phyloP scores from a whole-genome alignment of 139 green algal genomes.

The Coelastrella sp. region DNA sequence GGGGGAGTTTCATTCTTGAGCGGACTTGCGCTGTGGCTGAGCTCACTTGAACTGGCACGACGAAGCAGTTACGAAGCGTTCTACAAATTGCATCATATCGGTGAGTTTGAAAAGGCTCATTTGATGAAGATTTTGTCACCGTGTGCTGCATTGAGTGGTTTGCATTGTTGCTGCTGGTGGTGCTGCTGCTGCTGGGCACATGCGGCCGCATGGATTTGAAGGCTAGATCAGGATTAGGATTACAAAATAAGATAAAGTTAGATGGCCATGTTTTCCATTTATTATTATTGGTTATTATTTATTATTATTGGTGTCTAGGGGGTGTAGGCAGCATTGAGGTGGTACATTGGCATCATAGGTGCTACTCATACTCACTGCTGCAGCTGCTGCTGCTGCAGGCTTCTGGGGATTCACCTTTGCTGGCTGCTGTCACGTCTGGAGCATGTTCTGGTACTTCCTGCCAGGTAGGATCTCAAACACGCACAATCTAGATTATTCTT shows the following conservation, averaged over 20 bases:
- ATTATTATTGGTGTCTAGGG: no score
- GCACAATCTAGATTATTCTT: no score
- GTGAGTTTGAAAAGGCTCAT: not conserved
- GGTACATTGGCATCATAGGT: no score
- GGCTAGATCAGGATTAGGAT: no score
- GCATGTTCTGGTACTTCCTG: conserved; percentile 39
- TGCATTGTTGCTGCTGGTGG: not conserved
- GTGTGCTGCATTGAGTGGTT: not conserved
- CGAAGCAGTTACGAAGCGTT: conserved; percentile 18
- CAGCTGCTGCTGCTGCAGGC: conserved; percentile 23
- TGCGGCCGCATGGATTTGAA: not conserved
- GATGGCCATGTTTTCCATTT: no score
- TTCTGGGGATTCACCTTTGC: conserved; percentile 23
- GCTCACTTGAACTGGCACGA: not conserved
- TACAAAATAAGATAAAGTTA: no score
- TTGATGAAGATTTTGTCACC: not conserved
- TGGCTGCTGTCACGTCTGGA: conserved; percentile 29
- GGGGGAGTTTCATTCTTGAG: conserved; percentile 30
- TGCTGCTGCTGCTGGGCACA: not conserved
- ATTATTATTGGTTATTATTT: no score
- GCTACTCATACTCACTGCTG: not conserved
- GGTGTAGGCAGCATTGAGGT: no score
- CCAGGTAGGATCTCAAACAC: not conserved
- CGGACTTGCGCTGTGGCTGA: conserved; percentile 38
- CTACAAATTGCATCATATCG: conserved; percentile 45